Conservation (phyloP, 495 filamentous ascomycete species). For the Penicillium dipodomyicola region DNA sequence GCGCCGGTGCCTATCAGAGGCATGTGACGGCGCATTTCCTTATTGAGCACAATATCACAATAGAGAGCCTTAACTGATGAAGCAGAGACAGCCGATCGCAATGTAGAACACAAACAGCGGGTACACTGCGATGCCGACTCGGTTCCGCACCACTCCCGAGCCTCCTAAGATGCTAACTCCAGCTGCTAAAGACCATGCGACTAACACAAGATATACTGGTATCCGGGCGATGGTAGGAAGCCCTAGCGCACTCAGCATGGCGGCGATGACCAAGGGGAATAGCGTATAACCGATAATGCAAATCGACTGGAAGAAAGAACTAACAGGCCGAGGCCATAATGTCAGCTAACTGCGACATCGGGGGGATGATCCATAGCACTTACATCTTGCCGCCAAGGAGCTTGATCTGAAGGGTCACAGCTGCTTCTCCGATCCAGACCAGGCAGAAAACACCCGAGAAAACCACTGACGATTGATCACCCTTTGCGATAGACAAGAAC, state of each 20-base stretch:
- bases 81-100: conserved; percentile 88
- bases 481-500: conserved; percentile 75
- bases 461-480: conserved; percentile 77
- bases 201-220: conserved; percentile 83
- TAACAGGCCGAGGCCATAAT: conserved; percentile 32
- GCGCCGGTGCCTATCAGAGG: not conserved
- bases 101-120: conserved; percentile 96
- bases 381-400: conserved; percentile 96
- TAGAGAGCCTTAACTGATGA: conserved; percentile 68
- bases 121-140: conserved; percentile 92
- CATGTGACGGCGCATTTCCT: conserved; percentile 2
- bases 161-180: conserved; percentile 95
- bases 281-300: conserved; percentile 98
- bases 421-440: conserved; percentile 95
- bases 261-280: conserved; percentile 95
- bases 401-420: conserved; percentile 98
- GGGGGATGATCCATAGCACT: conserved; percentile 32
- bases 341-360: conserved; percentile 22
- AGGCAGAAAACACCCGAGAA: conserved; percentile 95
- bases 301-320: conserved; percentile 94
- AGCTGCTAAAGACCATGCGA: conserved; percentile 89
- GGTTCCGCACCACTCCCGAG: conserved; percentile 90
- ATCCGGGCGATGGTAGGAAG: conserved; percentile 76
- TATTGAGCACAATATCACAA: conserved; percentile 2
- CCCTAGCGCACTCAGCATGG: conserved; percentile 77